Evolutionary conservation across 2,329 filamentous ascomycete species (phyloP), one percentile per base, ranked within the genome.

Genomic region (Lecanicillium sp.): DNA sequence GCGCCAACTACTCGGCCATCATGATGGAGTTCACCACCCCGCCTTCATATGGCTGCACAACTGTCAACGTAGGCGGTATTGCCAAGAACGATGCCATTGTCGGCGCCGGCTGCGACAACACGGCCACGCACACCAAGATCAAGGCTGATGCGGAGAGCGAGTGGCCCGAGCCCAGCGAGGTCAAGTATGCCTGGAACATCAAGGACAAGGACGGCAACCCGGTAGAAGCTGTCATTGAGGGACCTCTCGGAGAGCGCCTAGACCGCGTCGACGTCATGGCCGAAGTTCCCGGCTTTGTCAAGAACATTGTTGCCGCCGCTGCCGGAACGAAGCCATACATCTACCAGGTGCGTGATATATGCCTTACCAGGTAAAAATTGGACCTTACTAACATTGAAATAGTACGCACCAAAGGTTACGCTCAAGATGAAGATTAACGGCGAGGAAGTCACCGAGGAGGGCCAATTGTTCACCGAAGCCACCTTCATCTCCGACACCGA

Each of bases 1-100:
- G 85, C 12, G 83, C 87, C 16, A 86, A 71, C 15, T 84, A 87
- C 66, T 92, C 89, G 19, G 90, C 89, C 19, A 66, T 94, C 48
- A 70, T 96, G 69, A 98, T 98, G 92, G 85, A 96, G 62, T 98
- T 81, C 62, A 94, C 80, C 28, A 98, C 92, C 1, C 94, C 92
- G 19, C 79, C 85, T 4, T 95, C 90, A 4, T 98, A 98, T 56
- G 92, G 85, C 25, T 80, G 78, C 36, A 95, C 89, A 1, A 66
- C 77, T 14, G 88, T 98, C 46, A 83, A 77, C 46, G 83, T 96
- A 15, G 86, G 89, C 40, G 85, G 80, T 38, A 77, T 98, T 42
- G 80, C 77, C 40, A 89, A 82, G 55, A 85, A 95, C 43, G 83
- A 76, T 43, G 80, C 90, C 61, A 78, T 95, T 43, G 61, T 96